phyloP scores from a whole-genome alignment of 495 filamentous ascomycete genomes.

The Bacidia rubella region DNA sequence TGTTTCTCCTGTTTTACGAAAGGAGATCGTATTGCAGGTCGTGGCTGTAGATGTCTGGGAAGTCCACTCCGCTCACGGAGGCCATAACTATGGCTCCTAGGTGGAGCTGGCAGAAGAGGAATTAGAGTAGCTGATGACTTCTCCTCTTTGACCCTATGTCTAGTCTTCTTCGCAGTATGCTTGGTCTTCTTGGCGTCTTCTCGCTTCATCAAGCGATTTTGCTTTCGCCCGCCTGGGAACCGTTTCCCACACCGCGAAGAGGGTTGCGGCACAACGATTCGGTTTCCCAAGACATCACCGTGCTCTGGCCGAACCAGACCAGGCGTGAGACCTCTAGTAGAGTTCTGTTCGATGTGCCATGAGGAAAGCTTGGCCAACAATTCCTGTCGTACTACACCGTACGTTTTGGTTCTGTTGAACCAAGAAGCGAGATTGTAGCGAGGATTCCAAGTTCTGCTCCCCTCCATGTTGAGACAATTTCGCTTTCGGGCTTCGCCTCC shows the following conservation, averaged over 20 bases:
- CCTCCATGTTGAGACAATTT: neutral
- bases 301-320: slow-evolving; percentile 18
- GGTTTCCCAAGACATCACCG: slow-evolving; percentile 8
- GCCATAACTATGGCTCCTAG: too few species aligned
- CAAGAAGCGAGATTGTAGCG: neutral
- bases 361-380: too few species aligned
- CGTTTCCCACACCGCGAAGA: neutral
- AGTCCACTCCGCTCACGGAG: too few species aligned
- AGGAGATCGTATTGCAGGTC: too few species aligned
- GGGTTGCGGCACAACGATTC: neutral
- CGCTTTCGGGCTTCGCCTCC: neutral
- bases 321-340: slow-evolving; percentile 22
- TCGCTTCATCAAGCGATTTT: neutral
- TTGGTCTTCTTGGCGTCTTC: neutral
- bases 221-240: neutral
- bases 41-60: too few species aligned
- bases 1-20: too few species aligned
- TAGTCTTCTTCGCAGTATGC: neutral
- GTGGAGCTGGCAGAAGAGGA: too few species aligned
- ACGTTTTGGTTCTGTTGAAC: too few species aligned
- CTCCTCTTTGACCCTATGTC: neutral
- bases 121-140: too few species aligned
- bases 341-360: too few species aligned
- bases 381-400: too few species aligned
- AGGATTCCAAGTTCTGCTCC: neutral